phyloP scores from a whole-genome alignment of 169 alveolate species.

The Eimeria tenella region DNA sequence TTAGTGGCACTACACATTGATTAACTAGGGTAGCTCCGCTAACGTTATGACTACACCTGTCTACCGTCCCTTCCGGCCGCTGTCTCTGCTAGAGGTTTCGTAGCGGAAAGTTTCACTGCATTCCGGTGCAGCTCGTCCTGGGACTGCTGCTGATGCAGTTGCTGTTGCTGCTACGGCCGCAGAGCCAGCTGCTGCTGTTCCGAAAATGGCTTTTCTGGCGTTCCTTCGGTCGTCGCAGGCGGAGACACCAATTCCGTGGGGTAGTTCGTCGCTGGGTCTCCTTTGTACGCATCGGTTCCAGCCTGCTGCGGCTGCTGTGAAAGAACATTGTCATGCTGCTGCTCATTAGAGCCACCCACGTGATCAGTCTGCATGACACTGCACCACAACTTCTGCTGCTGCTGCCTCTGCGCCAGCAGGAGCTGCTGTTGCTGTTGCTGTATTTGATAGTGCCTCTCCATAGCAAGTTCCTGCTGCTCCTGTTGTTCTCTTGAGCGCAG shows the following conservation, averaged over 20 bases:
- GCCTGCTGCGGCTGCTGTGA: slow-evolving; percentile 2
- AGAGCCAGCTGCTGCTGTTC: slow-evolving; percentile 12
- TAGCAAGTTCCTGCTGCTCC: slow-evolving; percentile 32
- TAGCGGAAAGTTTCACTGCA: background rate
- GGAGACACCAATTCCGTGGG: background rate
- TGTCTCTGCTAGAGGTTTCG: too few species aligned
- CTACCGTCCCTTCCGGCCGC: too few species aligned
- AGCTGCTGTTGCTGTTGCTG: slow-evolving; percentile 25
- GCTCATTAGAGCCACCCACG: background rate
- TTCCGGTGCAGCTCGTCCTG: background rate
- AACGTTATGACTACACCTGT: too few species aligned
- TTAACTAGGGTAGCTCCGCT: too few species aligned
- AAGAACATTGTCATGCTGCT: background rate
- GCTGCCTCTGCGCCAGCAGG: slow-evolving; percentile 15
- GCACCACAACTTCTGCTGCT: slow-evolving; percentile 19
- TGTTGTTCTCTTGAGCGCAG: slow-evolving; percentile 56
- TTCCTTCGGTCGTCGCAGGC: background rate
- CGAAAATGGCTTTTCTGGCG: background rate
- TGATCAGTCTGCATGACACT: background rate
- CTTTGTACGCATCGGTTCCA: too few species aligned
- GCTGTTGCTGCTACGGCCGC: background rate
- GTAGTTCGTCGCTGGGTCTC: background rate
- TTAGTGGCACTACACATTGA: too few species aligned
- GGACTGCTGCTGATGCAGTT: background rate
- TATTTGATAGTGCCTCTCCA: slow-evolving; percentile 44